These are phyloP conservation scores for Chloropicon primus DNA, from an alignment of 139 green algal genomes.

Conservation along the genomic window DNA sequence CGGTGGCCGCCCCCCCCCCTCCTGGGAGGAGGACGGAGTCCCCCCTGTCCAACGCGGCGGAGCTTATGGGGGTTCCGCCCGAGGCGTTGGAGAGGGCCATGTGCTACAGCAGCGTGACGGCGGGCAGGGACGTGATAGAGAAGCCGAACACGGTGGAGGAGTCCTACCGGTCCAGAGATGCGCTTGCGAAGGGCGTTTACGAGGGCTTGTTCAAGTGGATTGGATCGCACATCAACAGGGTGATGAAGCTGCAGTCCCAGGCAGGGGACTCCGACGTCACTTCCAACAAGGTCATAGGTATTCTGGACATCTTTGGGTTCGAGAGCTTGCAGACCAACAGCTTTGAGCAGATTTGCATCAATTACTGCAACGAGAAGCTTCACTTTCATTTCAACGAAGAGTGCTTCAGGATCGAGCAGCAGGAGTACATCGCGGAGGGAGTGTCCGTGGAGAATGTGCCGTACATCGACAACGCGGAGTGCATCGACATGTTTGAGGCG, in stretches of 20 bases:
- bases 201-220: not conserved
- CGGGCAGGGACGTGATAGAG: not conserved
- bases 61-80: not conserved
- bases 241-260: not conserved
- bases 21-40: not conserved
- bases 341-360: not conserved
- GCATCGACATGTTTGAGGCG: not conserved
- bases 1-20: not conserved
- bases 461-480: constrained; percentile 7
- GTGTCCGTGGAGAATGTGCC: not conserved
- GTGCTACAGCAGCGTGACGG: not conserved
- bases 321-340: constrained; percentile 25
- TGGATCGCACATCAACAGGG: not conserved
- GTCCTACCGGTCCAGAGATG: not conserved
- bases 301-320: constrained; percentile 32
- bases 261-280: not conserved
- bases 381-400: not conserved
- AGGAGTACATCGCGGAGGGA: constrained; percentile 2
- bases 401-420: not conserved
- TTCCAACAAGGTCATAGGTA: constrained; percentile 8
- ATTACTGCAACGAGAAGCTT: not conserved
- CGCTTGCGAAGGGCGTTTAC: not conserved
- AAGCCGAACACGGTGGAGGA: not conserved
- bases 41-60: not conserved
- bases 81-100: not conserved